Percentiles rank a stretch among this genome's conserved stretches.
phyloP scores from a whole-genome alignment of 495 filamentous ascomycete species.

The Aspergillus diversus region DNA sequence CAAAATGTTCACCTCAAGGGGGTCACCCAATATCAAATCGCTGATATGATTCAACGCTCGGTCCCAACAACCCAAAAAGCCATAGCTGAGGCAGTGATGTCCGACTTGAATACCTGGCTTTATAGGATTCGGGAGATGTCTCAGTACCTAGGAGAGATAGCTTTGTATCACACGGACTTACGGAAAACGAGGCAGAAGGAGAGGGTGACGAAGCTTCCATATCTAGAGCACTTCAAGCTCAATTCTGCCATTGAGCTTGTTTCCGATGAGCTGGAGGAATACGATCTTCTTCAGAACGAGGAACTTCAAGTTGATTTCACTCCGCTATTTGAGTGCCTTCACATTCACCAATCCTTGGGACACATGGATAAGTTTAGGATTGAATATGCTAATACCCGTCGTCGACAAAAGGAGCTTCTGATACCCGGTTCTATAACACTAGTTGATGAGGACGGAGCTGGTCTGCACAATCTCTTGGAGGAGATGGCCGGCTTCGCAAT shows the following conservation, averaged over 20 bases:
- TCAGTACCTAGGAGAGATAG: conserved; percentile 93
- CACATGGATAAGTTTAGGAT: conserved; percentile 87
- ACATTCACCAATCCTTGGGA: conserved; percentile 95
- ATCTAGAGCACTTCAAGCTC: conserved; percentile 79
- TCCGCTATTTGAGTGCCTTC: conserved; percentile 91
- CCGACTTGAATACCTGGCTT: conserved; percentile 96
- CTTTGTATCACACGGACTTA: conserved; percentile 91
- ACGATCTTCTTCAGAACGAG: conserved; percentile 91
- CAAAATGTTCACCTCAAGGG: conserved; percentile 95
- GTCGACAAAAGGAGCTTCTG: conserved; percentile 88
- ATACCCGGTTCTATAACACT: conserved; percentile 74
- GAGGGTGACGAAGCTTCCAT: conserved; percentile 69
- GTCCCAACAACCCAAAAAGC: conserved; percentile 90
- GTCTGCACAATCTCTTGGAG: conserved; percentile 84
- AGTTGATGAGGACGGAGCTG: conserved; percentile 71
- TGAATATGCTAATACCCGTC: conserved; percentile 87
- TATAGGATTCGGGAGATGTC: conserved; percentile 94
- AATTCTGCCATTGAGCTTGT: conserved; percentile 97
- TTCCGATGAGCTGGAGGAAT: conserved; percentile 92
- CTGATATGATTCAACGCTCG: conserved; percentile 92
- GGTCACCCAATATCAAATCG: conserved; percentile 91
- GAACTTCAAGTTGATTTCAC: conserved; percentile 93
- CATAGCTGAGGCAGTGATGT: conserved; percentile 96
- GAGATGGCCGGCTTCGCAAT: conserved; percentile 96
- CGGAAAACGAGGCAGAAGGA: conserved; percentile 84